These are phyloP conservation scores for Globisporangium megalacanthum DNA, from an alignment of 352 stramenopile genomes.

Conservation along the genomic window DNA sequence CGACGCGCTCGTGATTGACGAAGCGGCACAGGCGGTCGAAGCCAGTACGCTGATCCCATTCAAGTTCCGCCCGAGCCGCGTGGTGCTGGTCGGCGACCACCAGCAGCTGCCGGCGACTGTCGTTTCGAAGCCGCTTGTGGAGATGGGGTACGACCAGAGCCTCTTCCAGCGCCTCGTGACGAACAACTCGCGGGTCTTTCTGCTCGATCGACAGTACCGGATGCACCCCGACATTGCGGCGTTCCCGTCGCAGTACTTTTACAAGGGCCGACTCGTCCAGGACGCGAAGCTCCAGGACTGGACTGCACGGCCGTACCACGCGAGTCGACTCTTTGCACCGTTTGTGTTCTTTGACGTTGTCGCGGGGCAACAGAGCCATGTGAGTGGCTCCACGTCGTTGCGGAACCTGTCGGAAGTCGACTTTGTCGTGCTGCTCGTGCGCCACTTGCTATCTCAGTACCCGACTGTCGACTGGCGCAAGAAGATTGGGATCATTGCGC, in stretches of 20 bases:
- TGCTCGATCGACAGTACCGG: conserved; percentile 96
- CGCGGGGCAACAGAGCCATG: conserved; percentile 54
- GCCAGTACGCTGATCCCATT: conserved; percentile 96
- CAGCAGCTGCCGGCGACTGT: conserved; percentile 97
- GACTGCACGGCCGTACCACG: conserved; percentile 57
- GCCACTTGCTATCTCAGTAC: conserved; percentile 85
- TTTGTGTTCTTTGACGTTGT: conserved; percentile 70
- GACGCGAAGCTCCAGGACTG: conserved; percentile 76
- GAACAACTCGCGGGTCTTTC: conserved; percentile 56
- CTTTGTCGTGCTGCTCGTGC: conserved; percentile 83
- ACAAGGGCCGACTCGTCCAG: conserved; percentile 88
- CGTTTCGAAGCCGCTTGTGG: conserved; percentile 85
- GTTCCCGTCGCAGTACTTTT: conserved; percentile 95
- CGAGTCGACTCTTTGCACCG: conserved; percentile 38
- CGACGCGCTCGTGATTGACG: conserved; percentile 96
- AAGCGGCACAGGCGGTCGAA: conserved; percentile 97
- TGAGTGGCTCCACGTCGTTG: conserved; percentile 65
- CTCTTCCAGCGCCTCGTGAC: conserved; percentile 96
- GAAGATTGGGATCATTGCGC: conserved; percentile 97
- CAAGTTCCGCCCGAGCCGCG: conserved; percentile 77
- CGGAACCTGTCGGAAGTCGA: conserved; percentile 80
- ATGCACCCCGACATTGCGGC: conserved; percentile 96
- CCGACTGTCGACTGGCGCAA: conserved; percentile 62
- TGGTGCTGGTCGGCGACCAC: conserved; percentile 93
- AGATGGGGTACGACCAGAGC: conserved; percentile 89